Base-by-base conservation (phyloP, 208 protist species). In the Phytomonas sp. region DNA sequence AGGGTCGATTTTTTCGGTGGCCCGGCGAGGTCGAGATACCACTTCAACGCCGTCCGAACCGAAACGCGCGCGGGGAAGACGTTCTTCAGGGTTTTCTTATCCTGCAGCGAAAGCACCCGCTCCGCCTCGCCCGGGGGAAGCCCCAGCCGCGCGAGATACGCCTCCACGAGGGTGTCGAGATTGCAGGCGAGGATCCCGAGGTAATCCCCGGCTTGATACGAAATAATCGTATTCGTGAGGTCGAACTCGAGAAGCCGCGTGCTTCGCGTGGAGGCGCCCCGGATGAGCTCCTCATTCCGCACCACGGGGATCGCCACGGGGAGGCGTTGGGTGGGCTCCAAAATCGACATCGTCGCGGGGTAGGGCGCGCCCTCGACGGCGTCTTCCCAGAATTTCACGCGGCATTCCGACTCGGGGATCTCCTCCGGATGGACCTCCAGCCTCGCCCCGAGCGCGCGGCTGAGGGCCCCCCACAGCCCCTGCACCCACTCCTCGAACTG, bases 191-290 rank as follows among this genome's bases (percentile, higher is more conserved):
- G 89, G 26, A 99, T 84, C 60, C 91, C 97, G 6, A 98, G 74
- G 80, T 99, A 96, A 78, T 99, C 97, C 28, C 97, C 97, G 15
- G 93, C 89, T 72, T 98, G 86, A 80, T 95, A 95, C 33, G 89
- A 93, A 51, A 97, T 93, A 71, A 93, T 92, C 9, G 88, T 93
- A 59, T 82, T 81, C 29, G 34, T 67, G 51, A 97, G 84, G 74
- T 84, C 82, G 59, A 98, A 87, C 40, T 96, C 92, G 36, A 98
- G 89, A 64, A 80, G 84, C 7, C 81, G 81, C 68, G 93, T 98
- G 36, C 88, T 95, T 61, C 93, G 83, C 2, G 67, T 64, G 1
- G 60, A 60, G 20, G 67, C 23, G 6, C 36, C 36, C n/a, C 74
- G 70, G 30, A 97, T 81, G 17, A 97, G 79, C 76, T 97, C 92